These are phyloP conservation scores for Parastagonospora avenae DNA, from an alignment of 2,329 filamentous ascomycete genomes.

Conservation along the genomic window DNA sequence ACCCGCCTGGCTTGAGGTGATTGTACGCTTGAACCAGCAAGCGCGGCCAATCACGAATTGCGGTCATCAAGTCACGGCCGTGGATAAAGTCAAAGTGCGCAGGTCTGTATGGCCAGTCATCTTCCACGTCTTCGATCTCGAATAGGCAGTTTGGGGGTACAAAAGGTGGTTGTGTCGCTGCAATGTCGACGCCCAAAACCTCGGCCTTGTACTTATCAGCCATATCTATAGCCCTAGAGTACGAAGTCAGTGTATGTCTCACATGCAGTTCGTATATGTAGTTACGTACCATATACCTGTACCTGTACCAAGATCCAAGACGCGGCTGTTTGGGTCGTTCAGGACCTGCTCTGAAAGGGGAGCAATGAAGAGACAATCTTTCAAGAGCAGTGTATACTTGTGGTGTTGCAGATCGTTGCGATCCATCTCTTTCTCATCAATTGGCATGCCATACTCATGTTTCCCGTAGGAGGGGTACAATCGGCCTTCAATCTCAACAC, in stretches of 20 bases:
- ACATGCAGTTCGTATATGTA: too few species aligned
- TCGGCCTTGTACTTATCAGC: slow-evolving; percentile 23
- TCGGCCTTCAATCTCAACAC: slow-evolving; percentile 25
- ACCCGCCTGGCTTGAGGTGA: slow-evolving; percentile 47
- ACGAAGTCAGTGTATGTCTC: too few species aligned
- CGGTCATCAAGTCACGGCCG: slow-evolving; percentile 36
- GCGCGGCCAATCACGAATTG: slow-evolving; percentile 36
- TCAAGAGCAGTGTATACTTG: slow-evolving; percentile 27
- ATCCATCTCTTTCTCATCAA: slow-evolving; percentile 30
- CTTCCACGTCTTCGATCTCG: slow-evolving; percentile 48
- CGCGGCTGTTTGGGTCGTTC: slow-evolving; percentile 4
- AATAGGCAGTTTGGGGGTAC: slow-evolving; percentile 46
- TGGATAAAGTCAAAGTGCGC: slow-evolving; percentile 40
- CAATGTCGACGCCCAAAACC: slow-evolving; percentile 42
- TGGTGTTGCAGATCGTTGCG: slow-evolving; percentile 31
- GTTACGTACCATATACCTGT: slow-evolving; percentile 32
- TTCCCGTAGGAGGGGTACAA: slow-evolving; percentile 27
- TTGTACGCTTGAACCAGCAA: slow-evolving; percentile 33
- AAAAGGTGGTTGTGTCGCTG: slow-evolving; percentile 46
- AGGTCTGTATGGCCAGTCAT: slow-evolving; percentile 43
- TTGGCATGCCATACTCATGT: slow-evolving; percentile 32
- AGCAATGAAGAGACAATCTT: slow-evolving; percentile 18
- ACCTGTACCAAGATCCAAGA: slow-evolving; percentile 29
- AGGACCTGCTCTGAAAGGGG: slow-evolving; percentile 19
- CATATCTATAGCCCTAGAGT: slow-evolving; percentile 33